phyloP scores from a whole-genome alignment of 768 basidiomycete genomes.

The Saitozyma podzolica region DNA sequence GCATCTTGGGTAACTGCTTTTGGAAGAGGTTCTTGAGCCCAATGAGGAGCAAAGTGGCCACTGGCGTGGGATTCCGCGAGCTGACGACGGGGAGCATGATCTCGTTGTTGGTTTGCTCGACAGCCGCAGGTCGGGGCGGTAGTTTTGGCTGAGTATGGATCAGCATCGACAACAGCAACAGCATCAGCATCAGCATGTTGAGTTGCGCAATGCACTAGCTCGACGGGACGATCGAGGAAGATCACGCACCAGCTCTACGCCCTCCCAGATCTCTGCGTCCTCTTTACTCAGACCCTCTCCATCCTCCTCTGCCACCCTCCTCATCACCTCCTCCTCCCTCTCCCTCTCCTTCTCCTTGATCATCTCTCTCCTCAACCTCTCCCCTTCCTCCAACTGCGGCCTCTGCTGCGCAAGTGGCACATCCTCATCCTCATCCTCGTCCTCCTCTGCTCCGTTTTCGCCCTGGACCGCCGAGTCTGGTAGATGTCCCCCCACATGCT shows the following conservation, averaged over 20 bases:
- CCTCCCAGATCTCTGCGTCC: slow-evolving; percentile 47
- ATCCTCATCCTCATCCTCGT: slow-evolving; percentile 58
- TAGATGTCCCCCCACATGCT: slow-evolving; percentile 63
- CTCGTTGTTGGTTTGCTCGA: slow-evolving; percentile 77
- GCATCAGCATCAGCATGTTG: slow-evolving; percentile 46
- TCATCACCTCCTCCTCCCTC: slow-evolving; percentile 41
- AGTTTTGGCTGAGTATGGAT: slow-evolving; percentile 46
- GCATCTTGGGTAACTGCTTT: slow-evolving; percentile 97
- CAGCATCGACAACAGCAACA: slow-evolving; percentile 34
- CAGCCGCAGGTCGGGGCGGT: slow-evolving; percentile 71
- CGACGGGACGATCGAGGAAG: neutral
- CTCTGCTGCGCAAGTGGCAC: slow-evolving; percentile 57
- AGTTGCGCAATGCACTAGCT: neutral
- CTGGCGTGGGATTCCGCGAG: slow-evolving; percentile 69
- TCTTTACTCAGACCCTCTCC: slow-evolving; percentile 19
- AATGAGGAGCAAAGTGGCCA: slow-evolving; percentile 80
- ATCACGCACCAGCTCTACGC: slow-evolving; percentile 47
- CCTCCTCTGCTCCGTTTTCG: slow-evolving; percentile 7
- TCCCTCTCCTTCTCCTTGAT: slow-evolving; percentile 45
- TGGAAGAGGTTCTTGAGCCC: slow-evolving; percentile 97
- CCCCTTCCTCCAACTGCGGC: slow-evolving; percentile 41
- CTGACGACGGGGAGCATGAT: slow-evolving; percentile 82
- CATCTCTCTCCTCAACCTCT: slow-evolving; percentile 34
- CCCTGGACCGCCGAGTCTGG: slow-evolving; percentile 17
- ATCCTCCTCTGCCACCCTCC: slow-evolving; percentile 69